A percentile compares a stretch with the other conserved stretches of the same genome.
Evolutionary conservation across 208 protist species (phyloP).

Genomic region (Leishmania aethiopica): DNA sequence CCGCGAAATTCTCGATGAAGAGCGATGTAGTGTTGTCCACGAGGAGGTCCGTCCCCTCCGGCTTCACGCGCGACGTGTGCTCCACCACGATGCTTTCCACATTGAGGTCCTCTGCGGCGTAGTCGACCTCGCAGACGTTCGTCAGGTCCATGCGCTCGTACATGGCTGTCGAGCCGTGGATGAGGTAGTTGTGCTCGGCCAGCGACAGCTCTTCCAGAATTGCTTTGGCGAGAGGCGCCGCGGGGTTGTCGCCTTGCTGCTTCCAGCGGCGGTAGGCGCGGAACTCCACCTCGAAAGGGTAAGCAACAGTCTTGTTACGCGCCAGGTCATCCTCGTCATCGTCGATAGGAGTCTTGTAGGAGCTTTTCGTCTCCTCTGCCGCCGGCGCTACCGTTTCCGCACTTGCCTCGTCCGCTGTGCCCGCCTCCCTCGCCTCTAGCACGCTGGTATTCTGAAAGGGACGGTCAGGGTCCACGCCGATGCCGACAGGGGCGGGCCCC

Average conservation of each 20-base stretch:
- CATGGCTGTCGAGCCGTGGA: conserved; percentile 73
- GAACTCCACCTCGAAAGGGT: conserved; percentile 87
- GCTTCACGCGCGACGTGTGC: conserved; percentile 73
- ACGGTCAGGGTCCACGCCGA: conserved; percentile 9
- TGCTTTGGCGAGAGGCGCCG: conserved; percentile 63
- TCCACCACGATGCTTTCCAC: conserved; percentile 89
- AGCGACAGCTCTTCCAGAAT: conserved; percentile 85
- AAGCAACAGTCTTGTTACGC: conserved; percentile 84
- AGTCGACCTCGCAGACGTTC: conserved; percentile 79
- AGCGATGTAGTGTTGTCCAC: conserved; percentile 86
- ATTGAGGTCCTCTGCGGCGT: conserved; percentile 80
- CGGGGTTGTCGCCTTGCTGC: conserved; percentile 76
- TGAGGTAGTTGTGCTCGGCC: conserved; percentile 80
- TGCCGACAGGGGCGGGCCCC: conserved; percentile 24
- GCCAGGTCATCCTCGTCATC: conserved; percentile 33
- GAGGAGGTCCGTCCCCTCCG: conserved; percentile 68
- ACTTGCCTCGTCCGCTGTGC: neutral
- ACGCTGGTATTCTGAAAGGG: neutral
- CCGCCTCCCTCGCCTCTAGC: neutral
- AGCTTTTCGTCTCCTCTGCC: conserved; percentile 16
- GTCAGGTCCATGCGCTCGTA: conserved; percentile 87
- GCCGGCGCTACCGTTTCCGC: conserved; percentile 4
- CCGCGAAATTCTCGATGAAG: conserved; percentile 89
- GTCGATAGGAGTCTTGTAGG: neutral
- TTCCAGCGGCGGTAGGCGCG: conserved; percentile 81